Base-by-base conservation (phyloP, 371 early-diverging fungal species). In the Capniomyces stellatus region DNA sequence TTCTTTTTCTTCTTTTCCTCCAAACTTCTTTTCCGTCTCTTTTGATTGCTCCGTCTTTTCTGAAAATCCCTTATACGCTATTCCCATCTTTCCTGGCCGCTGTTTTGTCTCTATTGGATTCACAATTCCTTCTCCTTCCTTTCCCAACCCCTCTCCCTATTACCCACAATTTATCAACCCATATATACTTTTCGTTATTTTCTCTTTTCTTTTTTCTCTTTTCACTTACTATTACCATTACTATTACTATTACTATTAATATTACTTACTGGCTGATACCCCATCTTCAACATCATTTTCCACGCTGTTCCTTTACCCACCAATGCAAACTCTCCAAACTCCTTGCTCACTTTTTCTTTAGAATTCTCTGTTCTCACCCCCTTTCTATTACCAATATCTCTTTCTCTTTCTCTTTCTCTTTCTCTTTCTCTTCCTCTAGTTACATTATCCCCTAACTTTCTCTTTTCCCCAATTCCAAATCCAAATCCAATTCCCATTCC, bases 101-200 rank as follows among this genome's bases (percentile, higher is more conserved):
- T 77, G 57, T 56, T 84, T 86, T 2, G 82, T 83, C 46, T 92
- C 84, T 25, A 95, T 79, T 2, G 94, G 92, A 42, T 87, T 79
- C 18, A 85, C 74, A 27, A 90, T 89, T 59, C 96, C 96, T 25
- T 69, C 69, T 3, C 88, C 87, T 2, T 75, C 76, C 35, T 69
- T 70, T 2, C 96, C 96, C 2, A 93, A 69, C 43, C 85, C 87
- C 57, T 76, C 62, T 10, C 88, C 88, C n/a, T n/a, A n/a, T n/a
- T n/a, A n/a, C n/a, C n/a, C n/a, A n/a, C n/a, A n/a, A n/a, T n/a
- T n/a, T n/a, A n/a, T n/a, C n/a, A n/a, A n/a, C n/a, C n/a, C n/a
- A n/a, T n/a, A n/a, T n/a, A n/a, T n/a, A n/a, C n/a, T n/a, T n/a
- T n/a, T n/a, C n/a, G n/a, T n/a, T n/a, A n/a, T n/a, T n/a, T n/a